Base-by-base conservation (phyloP, 2,329 filamentous ascomycete species). In the Niveomyces coronatus region DNA sequence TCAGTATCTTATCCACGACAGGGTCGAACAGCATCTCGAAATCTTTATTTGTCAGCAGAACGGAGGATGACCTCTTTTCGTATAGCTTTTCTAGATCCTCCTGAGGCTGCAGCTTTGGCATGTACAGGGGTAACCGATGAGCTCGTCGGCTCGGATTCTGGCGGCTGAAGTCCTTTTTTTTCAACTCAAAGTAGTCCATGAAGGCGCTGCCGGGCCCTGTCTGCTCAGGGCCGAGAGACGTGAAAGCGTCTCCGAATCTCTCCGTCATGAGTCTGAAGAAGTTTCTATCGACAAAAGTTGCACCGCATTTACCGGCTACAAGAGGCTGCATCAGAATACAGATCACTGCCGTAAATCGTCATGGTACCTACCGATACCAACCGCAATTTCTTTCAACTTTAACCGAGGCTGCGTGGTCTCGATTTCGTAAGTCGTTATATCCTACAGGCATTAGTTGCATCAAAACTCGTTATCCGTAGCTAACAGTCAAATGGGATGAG, bases 131-230 rank as follows among this genome's bases (percentile, higher is more conserved):
- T 0, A 39, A 13, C 8, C 37, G 29, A 9, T 20, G 6, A 2
- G 23, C 16, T 14, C 37, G 11, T 3, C n/a, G 23, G 9, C 13
- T 39, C 5, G 11, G 4, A 9, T 13, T 35, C 5, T 17, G 13
- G 16, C 16, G 18, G n/a, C 46, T 42, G 23, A 46, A 47, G 23
- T 47, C 44, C 6, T 45, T 45, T 37, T 47, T 47, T 5, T 29
- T 24, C 6, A 27, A 28, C 18, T 47, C 46, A 3, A 47, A 47
- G 1, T 35, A 35, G 19, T 44, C 34, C 44, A 47, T 46, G 14
- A 46, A 45, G 3, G 18, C n/a, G 4, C 46, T 47, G 8, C 42
- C 41, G 4, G 44, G 44, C 1, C 44, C 46, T 9, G 44, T 48
- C 2, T 41, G 15, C 2, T 44, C 41, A 1, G 38, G 11, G 0